Percentiles rank a stretch among this genome's conserved stretches.
phyloP scores from a whole-genome alignment of 176 grass and related monocot species.

The Carex scoparia region DNA sequence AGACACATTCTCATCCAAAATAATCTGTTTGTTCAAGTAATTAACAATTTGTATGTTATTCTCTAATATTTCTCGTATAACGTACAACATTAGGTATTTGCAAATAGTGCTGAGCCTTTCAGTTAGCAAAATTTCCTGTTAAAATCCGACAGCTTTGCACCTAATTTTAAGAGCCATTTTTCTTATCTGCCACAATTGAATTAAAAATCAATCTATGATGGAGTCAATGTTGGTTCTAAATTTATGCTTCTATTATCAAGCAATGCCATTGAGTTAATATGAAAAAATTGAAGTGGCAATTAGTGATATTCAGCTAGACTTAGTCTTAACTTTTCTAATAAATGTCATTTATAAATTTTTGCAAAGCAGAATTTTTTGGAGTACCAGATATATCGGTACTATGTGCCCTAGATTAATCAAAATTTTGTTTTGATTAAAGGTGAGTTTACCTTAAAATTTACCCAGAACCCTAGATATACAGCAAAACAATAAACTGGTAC shows the following conservation, averaged over 20 bases:
- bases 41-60: background rate
- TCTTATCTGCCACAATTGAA: background rate
- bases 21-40: slow-evolving; percentile 31
- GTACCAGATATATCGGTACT: background rate
- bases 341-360: background rate
- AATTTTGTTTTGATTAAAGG: background rate
- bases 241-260: background rate
- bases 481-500: background rate
- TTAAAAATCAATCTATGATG: background rate
- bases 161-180: background rate
- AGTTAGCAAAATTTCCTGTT: background rate
- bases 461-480: background rate
- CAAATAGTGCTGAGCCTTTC: background rate
- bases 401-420: background rate
- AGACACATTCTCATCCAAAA: slow-evolving; percentile 39
- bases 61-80: background rate
- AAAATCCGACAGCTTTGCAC: background rate
- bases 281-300: background rate
- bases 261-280: background rate
- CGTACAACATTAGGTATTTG: background rate
- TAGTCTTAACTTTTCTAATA: background rate
- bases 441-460: background rate
- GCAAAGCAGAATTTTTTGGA: background rate
- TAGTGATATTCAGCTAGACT: background rate
- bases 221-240: background rate